Evolutionary conservation across 2,329 filamentous ascomycete genomes (phyloP).

Genomic region (Aspergillus pseudoglaucus): DNA sequence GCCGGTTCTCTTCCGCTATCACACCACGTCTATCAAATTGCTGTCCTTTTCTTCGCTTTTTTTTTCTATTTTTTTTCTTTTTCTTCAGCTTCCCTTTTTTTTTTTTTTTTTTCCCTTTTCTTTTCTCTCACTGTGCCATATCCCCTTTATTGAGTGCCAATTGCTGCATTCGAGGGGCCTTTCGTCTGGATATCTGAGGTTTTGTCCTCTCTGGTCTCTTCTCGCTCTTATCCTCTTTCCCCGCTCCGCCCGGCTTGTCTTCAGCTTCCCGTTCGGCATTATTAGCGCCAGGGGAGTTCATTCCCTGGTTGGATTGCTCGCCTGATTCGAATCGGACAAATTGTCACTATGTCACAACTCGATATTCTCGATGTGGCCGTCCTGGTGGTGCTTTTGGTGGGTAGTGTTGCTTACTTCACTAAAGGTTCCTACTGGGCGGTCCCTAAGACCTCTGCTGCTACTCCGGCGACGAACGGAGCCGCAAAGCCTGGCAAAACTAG

Average conservation of each 20-base stretch:
- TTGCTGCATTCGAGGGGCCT: neutral
- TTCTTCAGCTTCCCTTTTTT: neutral
- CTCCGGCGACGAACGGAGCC: constrained; percentile 53
- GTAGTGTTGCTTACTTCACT: constrained; percentile 91
- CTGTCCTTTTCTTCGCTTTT: neutral
- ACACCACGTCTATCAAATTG: neutral
- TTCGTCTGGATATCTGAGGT: neutral
- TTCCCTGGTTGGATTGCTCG: neutral
- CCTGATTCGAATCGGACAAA: neutral
- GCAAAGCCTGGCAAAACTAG: constrained; percentile 76
- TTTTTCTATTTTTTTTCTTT: constrained; percentile 2
- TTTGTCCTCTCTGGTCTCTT: constrained; percentile 4
- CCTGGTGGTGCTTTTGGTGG: constrained; percentile 74
- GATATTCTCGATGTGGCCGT: constrained; percentile 94
- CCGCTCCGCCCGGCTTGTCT: constrained; percentile 2
- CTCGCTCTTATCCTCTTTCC: constrained; percentile 4
- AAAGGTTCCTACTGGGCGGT: constrained; percentile 86
- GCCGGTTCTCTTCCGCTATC: neutral
- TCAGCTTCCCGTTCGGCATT: neutral
- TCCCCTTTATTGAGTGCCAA: neutral
- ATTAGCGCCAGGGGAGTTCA: neutral
- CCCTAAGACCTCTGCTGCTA: constrained; percentile 74
- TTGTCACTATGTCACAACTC: constrained; percentile 72
- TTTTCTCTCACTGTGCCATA: constrained; percentile 8
- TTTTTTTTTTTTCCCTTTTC: neutral